phyloP scores from a whole-genome alignment of 106 monocot species.

The Cymbidium sinense region DNA sequence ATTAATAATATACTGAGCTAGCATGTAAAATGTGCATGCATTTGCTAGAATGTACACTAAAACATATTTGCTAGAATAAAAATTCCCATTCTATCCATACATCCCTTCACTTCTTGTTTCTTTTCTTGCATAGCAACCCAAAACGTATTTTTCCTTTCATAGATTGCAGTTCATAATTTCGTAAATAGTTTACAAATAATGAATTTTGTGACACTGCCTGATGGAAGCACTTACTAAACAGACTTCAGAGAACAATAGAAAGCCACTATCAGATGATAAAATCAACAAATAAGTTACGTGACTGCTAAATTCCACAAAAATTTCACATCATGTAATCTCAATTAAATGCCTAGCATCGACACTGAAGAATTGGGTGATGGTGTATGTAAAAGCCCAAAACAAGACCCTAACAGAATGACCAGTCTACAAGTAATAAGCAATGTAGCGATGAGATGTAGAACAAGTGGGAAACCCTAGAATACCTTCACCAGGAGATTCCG shows the following conservation, averaged over 20 bases:
- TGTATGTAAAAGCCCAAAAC: too few species aligned
- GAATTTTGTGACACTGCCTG: background rate
- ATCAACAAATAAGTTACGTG: background rate
- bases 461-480: background rate
- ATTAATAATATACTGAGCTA: too few species aligned
- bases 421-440: background rate
- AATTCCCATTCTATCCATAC: too few species aligned
- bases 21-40: too few species aligned
- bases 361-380: too few species aligned
- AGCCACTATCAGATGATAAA: background rate
- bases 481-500: constrained; percentile 39
- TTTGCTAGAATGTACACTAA: too few species aligned
- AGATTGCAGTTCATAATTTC: too few species aligned
- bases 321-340: background rate
- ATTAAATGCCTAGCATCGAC: background rate
- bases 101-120: background rate
- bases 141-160: too few species aligned
- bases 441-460: too few species aligned
- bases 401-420: background rate
- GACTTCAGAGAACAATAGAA: background rate
- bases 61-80: too few species aligned
- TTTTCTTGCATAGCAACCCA: too few species aligned
- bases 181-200: too few species aligned
- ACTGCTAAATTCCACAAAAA: background rate
- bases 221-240: background rate